phyloP scores from a whole-genome alignment of 2,329 filamentous ascomycete species.

The Stemphylium lycopersici region DNA sequence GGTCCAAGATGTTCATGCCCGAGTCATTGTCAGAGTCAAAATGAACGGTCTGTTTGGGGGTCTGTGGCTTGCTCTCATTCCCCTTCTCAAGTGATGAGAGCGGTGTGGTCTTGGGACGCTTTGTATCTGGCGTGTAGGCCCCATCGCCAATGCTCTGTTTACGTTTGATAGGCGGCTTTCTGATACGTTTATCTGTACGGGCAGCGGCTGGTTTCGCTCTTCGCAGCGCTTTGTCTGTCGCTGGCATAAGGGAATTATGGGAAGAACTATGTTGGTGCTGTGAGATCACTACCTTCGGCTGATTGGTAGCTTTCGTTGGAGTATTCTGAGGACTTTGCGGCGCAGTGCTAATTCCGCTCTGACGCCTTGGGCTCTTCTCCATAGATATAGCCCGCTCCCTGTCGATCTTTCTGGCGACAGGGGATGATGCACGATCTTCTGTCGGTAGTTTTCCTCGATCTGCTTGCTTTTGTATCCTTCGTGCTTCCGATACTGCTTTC shows the following conservation, averaged over 20 bases:
- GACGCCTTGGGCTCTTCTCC: slow-evolving; percentile 7
- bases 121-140: slow-evolving; percentile 1
- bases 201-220: neutral
- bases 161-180: neutral
- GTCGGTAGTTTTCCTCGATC: neutral
- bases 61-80: neutral
- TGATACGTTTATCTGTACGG: neutral
- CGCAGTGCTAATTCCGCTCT: slow-evolving; percentile 9
- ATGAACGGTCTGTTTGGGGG: neutral
- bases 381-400: slow-evolving; percentile 3
- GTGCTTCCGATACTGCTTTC: neutral
- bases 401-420: slow-evolving; percentile 2
- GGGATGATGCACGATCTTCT: neutral
- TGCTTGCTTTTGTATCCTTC: neutral
- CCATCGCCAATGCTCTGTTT: slow-evolving; percentile 4
- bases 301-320: neutral
- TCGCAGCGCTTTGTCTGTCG: neutral
- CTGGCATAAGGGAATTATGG: too few species aligned
- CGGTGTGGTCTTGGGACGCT: neutral
- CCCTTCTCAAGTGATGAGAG: neutral
- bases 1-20: neutral
- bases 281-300: neutral
- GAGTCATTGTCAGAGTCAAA: neutral
- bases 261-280: neutral
- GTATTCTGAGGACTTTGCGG: slow-evolving; percentile 1